Base-by-base conservation (phyloP, 2,329 filamentous ascomycete genomes). In the Sarocladiaceae sp. region DNA sequence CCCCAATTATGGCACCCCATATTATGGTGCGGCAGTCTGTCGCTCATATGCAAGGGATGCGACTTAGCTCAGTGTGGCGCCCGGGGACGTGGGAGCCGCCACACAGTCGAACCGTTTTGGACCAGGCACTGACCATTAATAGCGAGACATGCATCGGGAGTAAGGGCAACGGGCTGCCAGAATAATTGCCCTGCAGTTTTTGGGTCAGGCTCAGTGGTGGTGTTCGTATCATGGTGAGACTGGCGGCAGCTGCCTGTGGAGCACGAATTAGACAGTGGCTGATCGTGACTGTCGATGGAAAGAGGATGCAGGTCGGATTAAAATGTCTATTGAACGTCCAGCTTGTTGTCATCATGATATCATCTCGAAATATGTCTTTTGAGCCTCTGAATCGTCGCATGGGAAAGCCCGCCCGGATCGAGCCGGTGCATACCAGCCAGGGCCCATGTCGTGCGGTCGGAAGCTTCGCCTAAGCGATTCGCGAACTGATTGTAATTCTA, bases 401-500 rank as follows among this genome's bases (percentile, higher is more conserved):
- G 10, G 20, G 22, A 26, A 20, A 22, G 10, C 40, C 8, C 15
- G 22, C 22, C 23, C 40, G 40, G 40, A 44, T 44, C 40, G 40
- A 26, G 10, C 22, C 40, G 40, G 15, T 44, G 23, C 40, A 44
- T 44, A n/a, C 40, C 40, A 44, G 23, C 13, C 40, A 44, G 12
- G 22, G 18, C 40, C 40, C 40, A 26, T 26, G 40, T 36, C 33
- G 33, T n/a, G 15, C 18, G 15, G 15, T 7, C 5, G 15, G 15
- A 36, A 36, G 33, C 12, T 36, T 36, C 17, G 17, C 15, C 20
- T 49, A 23, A 17, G 28, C 28, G 18, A 49, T 35, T 22, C 4
- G 26, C 46, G 31, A 33, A 18, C 25, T 11, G 33, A 36, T 53
- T 17, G 51, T 44, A 52, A 35, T 37, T 39, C 48, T 28, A 33